Evolutionary conservation across 208 protist genomes (phyloP).

Genomic region (Trypanosoma theileri): DNA sequence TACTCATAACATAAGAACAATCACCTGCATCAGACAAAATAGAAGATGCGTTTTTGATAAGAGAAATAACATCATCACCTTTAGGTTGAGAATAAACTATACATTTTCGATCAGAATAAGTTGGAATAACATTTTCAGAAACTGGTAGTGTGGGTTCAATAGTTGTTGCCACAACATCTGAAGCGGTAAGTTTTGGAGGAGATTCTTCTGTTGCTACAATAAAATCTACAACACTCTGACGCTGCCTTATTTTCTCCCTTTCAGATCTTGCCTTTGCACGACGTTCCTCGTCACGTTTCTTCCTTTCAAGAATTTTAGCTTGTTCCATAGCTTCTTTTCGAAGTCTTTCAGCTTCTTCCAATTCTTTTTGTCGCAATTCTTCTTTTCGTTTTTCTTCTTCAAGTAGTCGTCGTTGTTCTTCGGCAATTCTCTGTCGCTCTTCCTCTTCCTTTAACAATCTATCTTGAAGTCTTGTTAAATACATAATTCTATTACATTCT

Average conservation of each 20-base stretch:
- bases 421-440: conserved; percentile 31
- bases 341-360: conserved; percentile 39
- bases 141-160: not conserved
- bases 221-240: not conserved
- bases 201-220: conserved; percentile 1
- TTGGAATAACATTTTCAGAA: not conserved
- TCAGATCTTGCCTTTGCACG: conserved; percentile 27
- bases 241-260: conserved; percentile 35
- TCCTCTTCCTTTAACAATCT: conserved; percentile 36
- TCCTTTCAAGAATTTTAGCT: conserved; percentile 55
- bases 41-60: conserved; percentile 35
- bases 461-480: conserved; percentile 9
- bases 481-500: conserved; percentile 10
- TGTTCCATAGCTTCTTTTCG: conserved; percentile 42
- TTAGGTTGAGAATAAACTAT: conserved; percentile 25
- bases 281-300: conserved; percentile 46
- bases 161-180: conserved; percentile 1
- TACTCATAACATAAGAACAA: conserved; percentile 41
- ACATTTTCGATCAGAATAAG: not conserved
- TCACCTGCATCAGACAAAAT: conserved; percentile 44
- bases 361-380: conserved; percentile 40
- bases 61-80: conserved; percentile 30
- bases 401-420: conserved; percentile 31
- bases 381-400: conserved; percentile 35
- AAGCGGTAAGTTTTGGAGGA: not conserved